Evolutionary conservation across 2,329 filamentous ascomycete genomes (phyloP).

Genomic region (Fusarium aywerte): DNA sequence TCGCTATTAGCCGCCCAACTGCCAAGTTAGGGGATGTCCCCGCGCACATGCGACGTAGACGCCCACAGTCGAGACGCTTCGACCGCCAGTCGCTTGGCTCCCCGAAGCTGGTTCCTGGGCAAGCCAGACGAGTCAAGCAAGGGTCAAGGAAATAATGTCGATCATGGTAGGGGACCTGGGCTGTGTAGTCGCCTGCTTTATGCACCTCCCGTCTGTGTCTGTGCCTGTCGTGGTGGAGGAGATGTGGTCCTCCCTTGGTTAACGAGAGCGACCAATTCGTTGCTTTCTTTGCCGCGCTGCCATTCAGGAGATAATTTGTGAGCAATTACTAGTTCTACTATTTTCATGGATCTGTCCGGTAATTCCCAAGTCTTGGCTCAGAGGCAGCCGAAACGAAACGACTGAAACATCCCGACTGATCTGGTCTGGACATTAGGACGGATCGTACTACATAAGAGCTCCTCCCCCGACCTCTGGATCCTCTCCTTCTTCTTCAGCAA

Average conservation of each 20-base stretch:
- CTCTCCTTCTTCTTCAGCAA: conserved; percentile 33
- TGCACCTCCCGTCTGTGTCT: not conserved
- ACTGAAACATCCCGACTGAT: conserved; percentile 33
- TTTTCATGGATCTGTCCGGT: conserved; percentile 16
- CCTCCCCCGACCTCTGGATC: conserved; percentile 24
- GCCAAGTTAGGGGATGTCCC: conserved; percentile 14
- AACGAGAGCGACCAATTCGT: conserved; percentile 35
- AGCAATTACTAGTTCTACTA: conserved; percentile 2
- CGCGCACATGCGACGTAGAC: conserved; percentile 41
- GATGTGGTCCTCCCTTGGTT: conserved; percentile 14
- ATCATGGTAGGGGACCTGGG: conserved; percentile 10
- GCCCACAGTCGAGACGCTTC: conserved; percentile 41
- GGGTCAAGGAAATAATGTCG: conserved; percentile 26
- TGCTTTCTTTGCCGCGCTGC: conserved; percentile 34
- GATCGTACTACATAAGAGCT: conserved; percentile 37
- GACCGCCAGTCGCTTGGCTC: conserved; percentile 35
- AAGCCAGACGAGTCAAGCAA: conserved; percentile 6
- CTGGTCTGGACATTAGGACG: conserved; percentile 2
- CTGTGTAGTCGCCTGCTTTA: conserved; percentile 29
- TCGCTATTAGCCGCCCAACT: conserved; percentile 30
- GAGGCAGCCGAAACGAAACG: conserved; percentile 39
- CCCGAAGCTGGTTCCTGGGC: conserved; percentile 18
- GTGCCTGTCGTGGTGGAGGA: conserved; percentile 12
- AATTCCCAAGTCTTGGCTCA: conserved; percentile 20
- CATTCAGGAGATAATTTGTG: conserved; percentile 27